phyloP scores from a whole-genome alignment of 805 yeast species.

The Candida lessepsii region DNA sequence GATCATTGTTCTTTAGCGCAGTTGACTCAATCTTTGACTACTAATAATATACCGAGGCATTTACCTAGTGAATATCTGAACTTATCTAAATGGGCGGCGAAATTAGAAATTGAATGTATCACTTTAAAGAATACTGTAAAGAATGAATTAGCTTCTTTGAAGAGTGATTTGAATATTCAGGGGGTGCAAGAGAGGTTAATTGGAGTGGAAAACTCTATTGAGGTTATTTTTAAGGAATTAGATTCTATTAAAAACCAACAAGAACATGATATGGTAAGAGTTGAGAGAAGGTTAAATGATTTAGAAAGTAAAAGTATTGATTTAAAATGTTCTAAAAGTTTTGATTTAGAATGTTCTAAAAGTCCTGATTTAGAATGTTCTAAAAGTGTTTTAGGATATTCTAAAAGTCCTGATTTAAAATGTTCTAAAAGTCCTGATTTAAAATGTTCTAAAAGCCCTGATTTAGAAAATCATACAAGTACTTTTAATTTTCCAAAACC shows the following conservation, averaged over 20 bases:
- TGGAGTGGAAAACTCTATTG: not conserved
- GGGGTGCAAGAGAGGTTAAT: not conserved
- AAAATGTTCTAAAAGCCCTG: no score
- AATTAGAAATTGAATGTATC: conserved; percentile 29
- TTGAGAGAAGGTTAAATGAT: not conserved
- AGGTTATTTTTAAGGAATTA: not conserved
- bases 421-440: no score
- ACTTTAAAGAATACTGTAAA: conserved; percentile 15
- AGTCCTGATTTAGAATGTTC: no score
- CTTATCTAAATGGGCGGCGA: conserved; percentile 29
- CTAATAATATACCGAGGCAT: not conserved
- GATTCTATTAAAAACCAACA: not conserved
- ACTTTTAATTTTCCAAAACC: no score
- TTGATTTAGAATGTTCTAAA: no score
- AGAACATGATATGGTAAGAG: not conserved
- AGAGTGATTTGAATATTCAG: not conserved
- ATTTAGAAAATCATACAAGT: no score
- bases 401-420: no score
- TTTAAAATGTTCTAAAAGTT: no score
- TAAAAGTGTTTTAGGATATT: no score
- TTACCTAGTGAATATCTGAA: conserved; percentile 8
- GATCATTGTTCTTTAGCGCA: not conserved
- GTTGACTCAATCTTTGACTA: conserved; percentile 1
- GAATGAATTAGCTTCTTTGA: not conserved
- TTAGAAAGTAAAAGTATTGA: not conserved